Evolutionary conservation across 768 basidiomycete species (phyloP), one percentile per base, ranked within the genome.

Genomic region (Cubamyces lactineus): DNA sequence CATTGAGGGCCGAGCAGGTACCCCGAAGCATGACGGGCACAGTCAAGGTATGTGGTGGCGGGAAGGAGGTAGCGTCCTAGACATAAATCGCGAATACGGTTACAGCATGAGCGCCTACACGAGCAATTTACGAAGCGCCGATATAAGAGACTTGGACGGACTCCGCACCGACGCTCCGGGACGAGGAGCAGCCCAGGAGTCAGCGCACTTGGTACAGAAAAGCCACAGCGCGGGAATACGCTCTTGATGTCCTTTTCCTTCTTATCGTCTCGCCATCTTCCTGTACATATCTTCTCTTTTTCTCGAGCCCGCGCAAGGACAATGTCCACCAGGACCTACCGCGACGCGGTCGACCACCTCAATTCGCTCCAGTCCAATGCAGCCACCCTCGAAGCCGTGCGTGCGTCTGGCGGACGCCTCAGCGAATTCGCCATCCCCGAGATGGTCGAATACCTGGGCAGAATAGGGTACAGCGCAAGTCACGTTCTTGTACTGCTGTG

Each of bases 291-390:
- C 24, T 17, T 26, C 19, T 40, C 13, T 13, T 43, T 48, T 47
- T 48, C 48, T 38, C 49, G 57, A 59, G 66, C 16, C 39, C 23
- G 50, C 55, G 52, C 53, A 40, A 73, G 78, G 65, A 72, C 62
- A 34, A 91, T 92, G 88, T 81, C 86, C 26, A 77, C 80, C 28
- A 79, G 84, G 67, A 82, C 86, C 3, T 94, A 94, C 71, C 78
- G 80, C 68, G 87, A 92, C 66, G 92, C 92, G 0, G 78, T 94
- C 45, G 82, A 86, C 46, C 77, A 80, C 62, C 80, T 94, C 50
- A 94, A 95, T 73, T 80, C 88, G 40, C 79, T 94, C 2, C 96
- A 99, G 73, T 91, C 90, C 28, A 99, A 98, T 80, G 94, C 94
- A 17, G 92, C 94, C n/a, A 85, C 87, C 21, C 80, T 99, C 23